Evolutionary conservation across 139 green algal species (phyloP).

Genomic region (Chlamydomonas schloesseri): DNA sequence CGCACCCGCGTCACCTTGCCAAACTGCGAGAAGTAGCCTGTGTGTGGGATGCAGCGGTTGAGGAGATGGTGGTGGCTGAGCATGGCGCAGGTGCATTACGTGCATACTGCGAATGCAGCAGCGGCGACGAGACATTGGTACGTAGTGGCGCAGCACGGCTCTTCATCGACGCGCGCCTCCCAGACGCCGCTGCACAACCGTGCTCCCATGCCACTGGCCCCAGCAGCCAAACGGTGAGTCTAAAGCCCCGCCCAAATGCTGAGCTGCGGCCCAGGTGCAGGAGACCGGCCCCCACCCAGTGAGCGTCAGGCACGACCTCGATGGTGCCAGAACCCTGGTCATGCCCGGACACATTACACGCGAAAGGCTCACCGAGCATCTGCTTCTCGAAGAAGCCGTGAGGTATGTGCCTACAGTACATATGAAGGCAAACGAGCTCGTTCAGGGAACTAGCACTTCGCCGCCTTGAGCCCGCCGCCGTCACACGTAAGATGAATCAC

Average conservation of each 20-base stretch:
- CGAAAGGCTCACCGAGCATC: slow-evolving; percentile 79
- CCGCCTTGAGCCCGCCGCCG: not conserved
- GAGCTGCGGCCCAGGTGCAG: no score
- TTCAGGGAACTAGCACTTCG: not conserved
- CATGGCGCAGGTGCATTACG: not conserved
- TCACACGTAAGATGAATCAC: not conserved
- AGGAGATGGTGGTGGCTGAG: not conserved
- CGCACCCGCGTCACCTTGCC: slow-evolving; percentile 73
- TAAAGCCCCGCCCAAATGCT: not conserved
- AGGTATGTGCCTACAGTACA: slow-evolving; percentile 80
- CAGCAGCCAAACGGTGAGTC: no score
- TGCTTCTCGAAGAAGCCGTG: slow-evolving; percentile 95
- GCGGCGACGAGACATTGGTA: no score
- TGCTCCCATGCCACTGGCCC: no score
- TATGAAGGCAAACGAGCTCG: not conserved
- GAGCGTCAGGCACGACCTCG: not conserved
- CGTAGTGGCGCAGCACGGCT: no score
- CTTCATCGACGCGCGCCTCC: not conserved
- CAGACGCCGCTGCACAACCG: no score
- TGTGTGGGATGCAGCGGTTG: not conserved
- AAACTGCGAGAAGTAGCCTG: slow-evolving; percentile 85
- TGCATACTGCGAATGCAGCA: not conserved
- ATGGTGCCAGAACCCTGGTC: not conserved
- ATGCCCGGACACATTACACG: not conserved
- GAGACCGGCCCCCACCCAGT: not conserved